phyloP scores from a whole-genome alignment of 306 rosid genomes.

The Sesbania bispinosa region DNA sequence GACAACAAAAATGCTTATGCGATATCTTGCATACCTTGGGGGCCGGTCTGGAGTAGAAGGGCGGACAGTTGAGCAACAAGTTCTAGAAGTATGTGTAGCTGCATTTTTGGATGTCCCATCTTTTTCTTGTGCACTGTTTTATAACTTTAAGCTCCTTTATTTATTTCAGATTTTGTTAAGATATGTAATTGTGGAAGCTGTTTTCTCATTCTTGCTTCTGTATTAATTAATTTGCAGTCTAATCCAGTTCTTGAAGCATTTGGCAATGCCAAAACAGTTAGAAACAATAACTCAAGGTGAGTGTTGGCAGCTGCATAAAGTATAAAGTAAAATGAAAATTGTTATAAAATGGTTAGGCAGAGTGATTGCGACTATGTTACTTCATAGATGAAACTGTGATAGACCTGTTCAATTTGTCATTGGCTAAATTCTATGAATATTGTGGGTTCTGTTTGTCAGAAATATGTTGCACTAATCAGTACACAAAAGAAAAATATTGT shows the following conservation, averaged over 20 bases:
- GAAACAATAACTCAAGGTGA: slow-evolving; percentile 99
- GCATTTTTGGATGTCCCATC: not conserved
- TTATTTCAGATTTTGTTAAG: slow-evolving; percentile 15
- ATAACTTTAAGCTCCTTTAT: not conserved
- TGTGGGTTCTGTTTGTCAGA: slow-evolving; percentile 5
- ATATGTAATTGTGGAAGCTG: not conserved
- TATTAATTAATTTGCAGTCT: slow-evolving; percentile 63
- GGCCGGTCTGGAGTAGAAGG: slow-evolving; percentile 99
- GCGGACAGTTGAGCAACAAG: slow-evolving; percentile 99
- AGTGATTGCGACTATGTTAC: slow-evolving; percentile 6
- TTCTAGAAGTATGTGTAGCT: slow-evolving; percentile 74
- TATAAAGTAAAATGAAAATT: slow-evolving; percentile 19
- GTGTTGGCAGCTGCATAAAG: slow-evolving; percentile 19
- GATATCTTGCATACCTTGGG: slow-evolving; percentile 96
- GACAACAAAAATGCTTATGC: slow-evolving; percentile 99
- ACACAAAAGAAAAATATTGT: not conserved
- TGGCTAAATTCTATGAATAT: slow-evolving; percentile 19
- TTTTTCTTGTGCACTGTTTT: slow-evolving; percentile 3
- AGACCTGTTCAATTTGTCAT: not conserved
- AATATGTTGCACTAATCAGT: slow-evolving; percentile 8
- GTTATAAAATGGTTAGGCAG: slow-evolving; percentile 1
- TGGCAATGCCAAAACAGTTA: slow-evolving; percentile 98
- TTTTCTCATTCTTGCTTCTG: slow-evolving; percentile 34
- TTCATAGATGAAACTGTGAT: not conserved
- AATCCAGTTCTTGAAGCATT: slow-evolving; percentile 99